Base-by-base conservation (phyloP, 2,329 filamentous ascomycete genomes). In the Hymenoscyphus repandus region DNA sequence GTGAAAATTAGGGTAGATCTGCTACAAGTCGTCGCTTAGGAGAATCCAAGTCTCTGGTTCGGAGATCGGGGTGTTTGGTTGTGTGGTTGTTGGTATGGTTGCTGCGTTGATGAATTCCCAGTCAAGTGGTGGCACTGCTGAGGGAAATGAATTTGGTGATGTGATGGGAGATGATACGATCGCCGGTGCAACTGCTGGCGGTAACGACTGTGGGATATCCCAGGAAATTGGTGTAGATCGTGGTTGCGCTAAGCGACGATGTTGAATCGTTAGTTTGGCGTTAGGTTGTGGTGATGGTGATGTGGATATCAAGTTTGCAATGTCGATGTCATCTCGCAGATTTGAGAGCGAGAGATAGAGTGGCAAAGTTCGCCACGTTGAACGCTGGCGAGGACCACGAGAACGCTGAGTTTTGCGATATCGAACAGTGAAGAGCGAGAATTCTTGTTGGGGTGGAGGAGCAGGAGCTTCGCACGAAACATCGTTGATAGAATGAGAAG, bases 1-100 rank as follows among this genome's bases (percentile, higher is more conserved):
- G 7, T 27, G 22, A 27, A 27, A 27, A 27, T 27, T 7, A 27
- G 22, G 22, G 22, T 27, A 50, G 52, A 42, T 55, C 53, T 64
- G 59, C 46, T 64, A 59, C 62, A 48, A 64, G 60, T 64, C 62
- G 60, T 62, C 62, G 49, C 57, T 58, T 57, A 62, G 59, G 37
- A 52, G 15, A 44, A 59, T 58, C 62, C 62, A 62, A 39, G 59
- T 57, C 36, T 62, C 58, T 53, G 58, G 56, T 49, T 63, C 53
- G 47, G 56, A 59, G 37, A 49, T 41, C 33, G 58, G 52, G 15
- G 53, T 56, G 39, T 39, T 37, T 18, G 47, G 43, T 18, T 39
- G 33, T 41, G 45, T 43, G 17, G 51, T 34, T 45, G 34, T 20
- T 33, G 31, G 47, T 47, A 49, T 43, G 41, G 40, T 45, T 47